Evolutionary conservation across 73 alveolate genomes (phyloP), one percentile per base, ranked within the genome.

Genomic region (Paramecium sexaurelia): DNA sequence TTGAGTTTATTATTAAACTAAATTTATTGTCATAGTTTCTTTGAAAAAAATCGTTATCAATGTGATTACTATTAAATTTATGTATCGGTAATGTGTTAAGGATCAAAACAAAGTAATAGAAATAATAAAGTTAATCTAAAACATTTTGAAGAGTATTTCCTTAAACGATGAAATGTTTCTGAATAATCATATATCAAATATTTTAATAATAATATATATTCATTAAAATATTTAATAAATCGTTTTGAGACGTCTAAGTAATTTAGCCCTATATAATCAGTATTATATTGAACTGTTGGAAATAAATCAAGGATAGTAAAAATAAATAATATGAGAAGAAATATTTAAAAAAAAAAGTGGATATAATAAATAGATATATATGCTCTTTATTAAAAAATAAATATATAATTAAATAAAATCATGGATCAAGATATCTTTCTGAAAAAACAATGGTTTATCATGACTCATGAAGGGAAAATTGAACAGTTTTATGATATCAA

Each of bases 401-500:
- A 51, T 51, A 51, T 15, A 51, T 51, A 51, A 51, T 17, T 51
- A 19, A 51, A 51, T 4, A 51, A 51, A 51, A 51, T 51, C 27
- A 51, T 51, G 67, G 67, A 51, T 51, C 29, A 51, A 17, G 67
- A 82, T 88, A 84, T 82, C 24, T 82, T 39, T 40, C 84, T 88
- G 55, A 88, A 19, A 37, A 88, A 88, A 61, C 24, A 88, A 55
- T 88, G 94, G 94, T 88, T 88, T 40, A 88, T 88, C 20, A 88
- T 55, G 73, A 41, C 91, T 3, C 45, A 69, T 19, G 41, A 75
- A 22, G 94, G 94, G 20, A 88, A 71, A 43, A 88, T 88, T 13
- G 94, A 88, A 11, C 26, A 88, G 11, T 88, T 88, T 84, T 88
- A 88, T 88, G 94, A 88, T 29, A 68, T 75, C 84, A 68, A 75